Evolutionary conservation across 1,139 yeast genomes (phyloP), one percentile per base, ranked within the genome.

Genomic region (Saccharomyces pastorianus): DNA sequence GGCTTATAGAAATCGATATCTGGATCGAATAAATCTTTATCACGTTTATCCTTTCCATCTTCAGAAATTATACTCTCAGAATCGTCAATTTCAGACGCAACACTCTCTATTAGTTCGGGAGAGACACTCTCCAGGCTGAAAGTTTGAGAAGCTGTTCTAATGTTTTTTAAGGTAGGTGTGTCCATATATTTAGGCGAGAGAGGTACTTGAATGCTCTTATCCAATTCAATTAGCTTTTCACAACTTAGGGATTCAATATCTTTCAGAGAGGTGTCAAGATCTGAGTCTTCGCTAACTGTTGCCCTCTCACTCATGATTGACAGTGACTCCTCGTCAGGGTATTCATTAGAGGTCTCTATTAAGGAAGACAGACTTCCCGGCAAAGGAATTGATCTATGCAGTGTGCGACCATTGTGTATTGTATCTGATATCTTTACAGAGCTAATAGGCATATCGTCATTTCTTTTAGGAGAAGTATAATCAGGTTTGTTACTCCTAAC

Each of bases 181-280:
- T 41, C 52, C 44, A 52, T n/a, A 2, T 56, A 38, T 6, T 49
- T 42, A 2, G 65, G 65, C 2, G 67, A 61, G 8, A 60, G 28
- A 14, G 51, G 50, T 51, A 64, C 57, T 29, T 59, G 56, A 1
- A 65, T 62, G 31, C 59, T 57, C 31, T 57, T 56, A 48, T 66
- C 66, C 23, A 66, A 52, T 50, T 59, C 62, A 11, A 65, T 34
- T 23, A 66, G 50, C 31, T 63, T 61, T 25, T 65, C 64, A 53
- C 57, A 64, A 49, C 62, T 60, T 48, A 65, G 49, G 2, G 55
- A 54, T 48, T 64, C 67, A 7, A 65, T 58, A 14, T 62, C 63
- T 32, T 58, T 55, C 17, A 62, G 51, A 2, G 67, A 58, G 6
- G 62, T 60, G 9, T 44, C 53, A 13, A 55, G 49, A 17, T 53